Base-by-base conservation (phyloP, 441 rosid species). In the Populus hybrid region DNA sequence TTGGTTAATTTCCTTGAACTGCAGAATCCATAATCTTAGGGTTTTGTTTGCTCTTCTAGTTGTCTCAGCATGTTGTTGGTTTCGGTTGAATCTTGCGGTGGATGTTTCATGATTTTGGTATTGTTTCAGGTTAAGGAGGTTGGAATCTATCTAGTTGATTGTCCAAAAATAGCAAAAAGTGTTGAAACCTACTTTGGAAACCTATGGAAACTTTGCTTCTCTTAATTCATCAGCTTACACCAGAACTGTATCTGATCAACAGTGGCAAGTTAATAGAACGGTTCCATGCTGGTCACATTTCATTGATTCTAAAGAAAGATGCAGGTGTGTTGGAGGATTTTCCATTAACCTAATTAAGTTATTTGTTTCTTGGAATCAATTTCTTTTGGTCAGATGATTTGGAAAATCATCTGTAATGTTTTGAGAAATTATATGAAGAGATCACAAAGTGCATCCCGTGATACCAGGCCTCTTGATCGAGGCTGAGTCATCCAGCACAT, bases 241-340 rank as follows among this genome's bases (percentile, higher is more conserved):
- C 57, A 87, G 76, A 83, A 81, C 57, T 16, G 80, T 85, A 32
- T 84, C 74, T 75, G 97, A 93, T 83, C 92, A 89, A 40, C 90
- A 87, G 70, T 95, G 99, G 95, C 89, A 91, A 85, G 69, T 86
- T 67, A 84, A 88, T 57, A 89, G 97, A 83, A 87, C 87, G 74
- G 95, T 92, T 79, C 99, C 99, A n/a, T 95, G 99, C 76, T 93
- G 97, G 97, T 95, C 99, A 0, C 95, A 88, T 89, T 93, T 93
- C 80, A 75, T 95, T 72, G 79, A 83, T 77, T 57, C 36, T 5
- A 81, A 87, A 78, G 81, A 40, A 76, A 85, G 94, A 38, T 93
- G 97, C 86, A 84, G 84, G 96, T 94, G 88, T 57, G 70, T 74
- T 18, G 6, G 50, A 21, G 21, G 38, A 30, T 28, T 34, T 70